phyloP scores from a whole-genome alignment of 345 rosid species.

The Acer negundo region DNA sequence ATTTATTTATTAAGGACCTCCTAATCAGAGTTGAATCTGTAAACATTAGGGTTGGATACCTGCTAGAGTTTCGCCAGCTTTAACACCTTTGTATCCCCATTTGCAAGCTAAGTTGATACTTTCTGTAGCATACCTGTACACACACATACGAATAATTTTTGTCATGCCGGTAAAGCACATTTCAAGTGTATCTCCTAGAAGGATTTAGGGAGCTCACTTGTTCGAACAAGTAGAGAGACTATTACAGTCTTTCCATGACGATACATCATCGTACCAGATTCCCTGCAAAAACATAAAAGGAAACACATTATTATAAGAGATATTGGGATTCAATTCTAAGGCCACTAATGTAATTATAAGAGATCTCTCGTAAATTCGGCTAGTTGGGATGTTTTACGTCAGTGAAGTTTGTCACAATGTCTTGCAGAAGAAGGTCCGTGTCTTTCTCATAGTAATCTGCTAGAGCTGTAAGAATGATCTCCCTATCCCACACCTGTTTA shows the following conservation, averaged over 20 bases:
- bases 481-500: slow-evolving; percentile 89
- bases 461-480: slow-evolving; percentile 75
- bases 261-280: slow-evolving; percentile 70
- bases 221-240: slow-evolving; percentile 66
- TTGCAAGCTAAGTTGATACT: slow-evolving; percentile 87
- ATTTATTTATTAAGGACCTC: too few relatives aligned
- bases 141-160: too few relatives aligned
- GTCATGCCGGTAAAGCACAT: background rate
- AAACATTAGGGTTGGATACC: slow-evolving; percentile 31
- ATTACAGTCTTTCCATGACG: slow-evolving; percentile 75
- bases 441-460: slow-evolving; percentile 71
- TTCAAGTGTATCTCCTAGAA: too few relatives aligned
- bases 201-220: slow-evolving; percentile 41
- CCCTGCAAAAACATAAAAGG: slow-evolving; percentile 43
- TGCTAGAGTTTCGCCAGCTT: slow-evolving; percentile 69
- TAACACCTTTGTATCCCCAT: slow-evolving; percentile 81
- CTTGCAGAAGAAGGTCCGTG: slow-evolving; percentile 67
- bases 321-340: background rate
- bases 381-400: slow-evolving; percentile 43
- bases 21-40: too few relatives aligned
- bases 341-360: background rate
- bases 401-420: slow-evolving; percentile 69
- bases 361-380: too few relatives aligned
- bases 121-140: slow-evolving; percentile 70
- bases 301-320: background rate